Percentiles rank a stretch among this genome's conserved stretches.
These are phyloP conservation scores for Blastobotrys apis DNA, from an alignment of 1,139 yeast species.

Conservation along the genomic window DNA sequence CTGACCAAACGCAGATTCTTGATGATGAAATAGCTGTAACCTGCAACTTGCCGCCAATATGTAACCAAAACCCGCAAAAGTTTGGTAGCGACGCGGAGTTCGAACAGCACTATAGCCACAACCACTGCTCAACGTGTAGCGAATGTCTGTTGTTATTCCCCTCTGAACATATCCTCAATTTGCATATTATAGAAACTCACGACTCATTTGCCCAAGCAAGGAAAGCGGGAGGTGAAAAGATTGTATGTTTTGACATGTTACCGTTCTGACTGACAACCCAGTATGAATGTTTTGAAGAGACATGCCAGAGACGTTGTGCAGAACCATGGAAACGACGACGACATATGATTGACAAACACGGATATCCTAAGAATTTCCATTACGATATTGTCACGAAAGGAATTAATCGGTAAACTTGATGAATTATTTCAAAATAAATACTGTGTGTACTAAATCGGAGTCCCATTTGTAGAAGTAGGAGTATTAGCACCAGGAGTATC, in stretches of 20 bases:
- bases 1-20: neutral
- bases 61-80: conserved; percentile 13
- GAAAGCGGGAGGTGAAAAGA: conserved; percentile 41
- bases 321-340: conserved; percentile 42
- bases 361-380: conserved; percentile 40
- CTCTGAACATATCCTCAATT: conserved; percentile 37
- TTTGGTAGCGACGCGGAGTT: conserved; percentile 17
- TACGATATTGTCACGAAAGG: conserved; percentile 19
- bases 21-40: neutral
- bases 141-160: conserved; percentile 46
- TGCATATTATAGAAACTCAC: conserved; percentile 56
- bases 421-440: neutral
- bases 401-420: neutral
- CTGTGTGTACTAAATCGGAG: neutral
- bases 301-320: conserved; percentile 39
- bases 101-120: conserved; percentile 25
- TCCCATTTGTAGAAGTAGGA: neutral
- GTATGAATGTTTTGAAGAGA: conserved; percentile 42
- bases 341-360: conserved; percentile 50
- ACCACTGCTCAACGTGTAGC: conserved; percentile 36
- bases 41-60: conserved; percentile 19
- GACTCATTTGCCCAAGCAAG: conserved; percentile 44
- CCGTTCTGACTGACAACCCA: neutral
- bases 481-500: conserved; percentile 11
- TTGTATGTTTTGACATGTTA: conserved; percentile 19